Evolutionary conservation across 2,329 filamentous ascomycete species (phyloP).

Genomic region (Parascedosporium putredinis): DNA sequence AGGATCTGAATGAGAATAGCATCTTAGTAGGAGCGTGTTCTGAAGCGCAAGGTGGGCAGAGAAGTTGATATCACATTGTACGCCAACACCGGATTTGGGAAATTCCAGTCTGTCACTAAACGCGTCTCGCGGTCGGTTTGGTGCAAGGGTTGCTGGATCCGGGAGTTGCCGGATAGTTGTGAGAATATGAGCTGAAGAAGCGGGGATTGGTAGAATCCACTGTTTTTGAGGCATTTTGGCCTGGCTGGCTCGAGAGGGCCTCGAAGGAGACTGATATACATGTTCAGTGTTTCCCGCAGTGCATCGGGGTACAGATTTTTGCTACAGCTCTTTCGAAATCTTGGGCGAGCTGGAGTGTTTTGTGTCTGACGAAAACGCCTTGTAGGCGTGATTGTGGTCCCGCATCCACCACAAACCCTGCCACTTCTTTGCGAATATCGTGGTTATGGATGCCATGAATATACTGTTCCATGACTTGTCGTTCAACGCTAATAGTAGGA

Average conservation of each 20-base stretch:
- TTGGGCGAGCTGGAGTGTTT: constrained; percentile 42
- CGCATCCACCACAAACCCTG: constrained; percentile 17
- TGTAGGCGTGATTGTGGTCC: constrained; percentile 19
- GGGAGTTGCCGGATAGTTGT: constrained; percentile 32
- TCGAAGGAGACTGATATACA: constrained; percentile 10
- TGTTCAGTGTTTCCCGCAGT: background rate
- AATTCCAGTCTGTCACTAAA: constrained; percentile 61
- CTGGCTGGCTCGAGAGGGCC: constrained; percentile 4
- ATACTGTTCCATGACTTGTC: background rate
- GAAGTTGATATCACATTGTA: constrained; percentile 89
- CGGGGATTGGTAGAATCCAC: constrained; percentile 26
- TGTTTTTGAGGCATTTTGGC: background rate
- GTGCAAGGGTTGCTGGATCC: constrained; percentile 38
- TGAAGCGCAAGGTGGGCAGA: constrained; percentile 73
- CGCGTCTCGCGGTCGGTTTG: constrained; percentile 41
- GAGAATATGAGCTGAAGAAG: constrained; percentile 23
- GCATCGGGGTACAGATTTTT: constrained; percentile 29
- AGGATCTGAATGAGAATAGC: constrained; percentile 69
- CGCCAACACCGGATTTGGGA: constrained; percentile 64
- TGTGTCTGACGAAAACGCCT: constrained; percentile 38
- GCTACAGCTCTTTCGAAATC: constrained; percentile 45
- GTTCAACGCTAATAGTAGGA: background rate
- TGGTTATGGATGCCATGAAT: constrained; percentile 35
- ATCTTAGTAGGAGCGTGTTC: constrained; percentile 72
- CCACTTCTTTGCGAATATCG: constrained; percentile 32